phyloP scores from a whole-genome alignment of 306 rosid species.

The Sindora glabra region DNA sequence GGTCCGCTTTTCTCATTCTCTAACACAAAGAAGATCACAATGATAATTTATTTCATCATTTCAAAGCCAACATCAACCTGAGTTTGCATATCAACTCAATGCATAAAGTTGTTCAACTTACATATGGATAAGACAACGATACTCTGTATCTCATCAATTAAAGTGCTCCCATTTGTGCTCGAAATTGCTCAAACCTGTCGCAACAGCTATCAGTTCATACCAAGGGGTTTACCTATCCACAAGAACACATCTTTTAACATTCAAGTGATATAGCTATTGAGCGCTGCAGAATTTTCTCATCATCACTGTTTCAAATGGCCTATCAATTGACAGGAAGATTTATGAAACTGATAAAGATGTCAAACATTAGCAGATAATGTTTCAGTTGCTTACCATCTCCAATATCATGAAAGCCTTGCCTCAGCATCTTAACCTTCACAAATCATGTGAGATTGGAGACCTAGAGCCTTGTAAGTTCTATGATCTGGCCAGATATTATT shows the following conservation, averaged over 20 bases:
- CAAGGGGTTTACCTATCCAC: neutral
- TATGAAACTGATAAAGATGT: constrained; percentile 5
- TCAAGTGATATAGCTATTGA: neutral
- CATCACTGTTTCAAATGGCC: neutral
- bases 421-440: constrained; percentile 16
- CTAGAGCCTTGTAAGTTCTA: constrained; percentile 7
- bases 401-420: constrained; percentile 17
- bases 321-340: neutral
- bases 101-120: neutral
- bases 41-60: neutral
- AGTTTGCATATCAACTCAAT: neutral
- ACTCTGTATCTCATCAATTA: neutral
- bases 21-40: neutral
- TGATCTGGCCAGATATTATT: constrained; percentile 40
- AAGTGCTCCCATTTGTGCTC: neutral
- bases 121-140: neutral
- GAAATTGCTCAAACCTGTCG: neutral
- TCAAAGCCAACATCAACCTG: neutral
- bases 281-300: neutral
- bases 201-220: neutral
- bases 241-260: neutral
- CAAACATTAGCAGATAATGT: neutral
- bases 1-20: neutral
- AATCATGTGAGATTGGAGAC: constrained; percentile 8
- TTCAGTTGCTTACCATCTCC: constrained; percentile 25